Evolutionary conservation across 345 rosid genomes (phyloP), one percentile per base, ranked within the genome.

Genomic region (Alliaria petiolata): DNA sequence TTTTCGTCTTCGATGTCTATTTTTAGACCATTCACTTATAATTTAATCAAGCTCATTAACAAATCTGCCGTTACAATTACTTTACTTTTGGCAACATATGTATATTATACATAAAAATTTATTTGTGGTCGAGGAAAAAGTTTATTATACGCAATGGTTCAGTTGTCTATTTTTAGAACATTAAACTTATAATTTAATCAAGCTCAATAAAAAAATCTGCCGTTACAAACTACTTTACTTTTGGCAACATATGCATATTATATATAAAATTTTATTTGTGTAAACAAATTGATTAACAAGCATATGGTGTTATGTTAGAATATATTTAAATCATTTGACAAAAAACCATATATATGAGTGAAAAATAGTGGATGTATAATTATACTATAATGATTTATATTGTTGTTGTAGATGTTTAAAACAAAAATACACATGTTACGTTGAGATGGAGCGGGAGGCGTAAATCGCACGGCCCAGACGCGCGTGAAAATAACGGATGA

Each of bases 381-480:
- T n/a, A n/a, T n/a, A n/a, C 2, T 22, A 22, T 22, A 22, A 22
- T 22, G n/a, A n/a, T n/a, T n/a, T 49, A 5, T n/a, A n/a, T n/a
- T n/a, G n/a, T n/a, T n/a, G n/a, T n/a, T n/a, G n/a, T n/a, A n/a
- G n/a, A n/a, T n/a, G n/a, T n/a, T n/a, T n/a, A n/a, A n/a, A n/a
- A n/a, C n/a, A n/a, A n/a, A n/a, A n/a, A n/a, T n/a, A n/a, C n/a
- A n/a, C n/a, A n/a, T 22, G 25, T 22, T 22, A 22, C 3, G 10
- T n/a, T n/a, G n/a, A n/a, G 2, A 14, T n/a, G 46, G 10, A 22
- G 22, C 35, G 56, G 46, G 30, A 58, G 50, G 50, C 35, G 45
- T 62, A 22, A 39, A 62, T 42, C 44, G 62, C 22, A 71, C 69
- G 76, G 76, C 9, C 61, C 22, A 40, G 36, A 52, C 36, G 69